phyloP scores from a whole-genome alignment of 1,284 basidiomycete genomes.

The Marasmius sp. region DNA sequence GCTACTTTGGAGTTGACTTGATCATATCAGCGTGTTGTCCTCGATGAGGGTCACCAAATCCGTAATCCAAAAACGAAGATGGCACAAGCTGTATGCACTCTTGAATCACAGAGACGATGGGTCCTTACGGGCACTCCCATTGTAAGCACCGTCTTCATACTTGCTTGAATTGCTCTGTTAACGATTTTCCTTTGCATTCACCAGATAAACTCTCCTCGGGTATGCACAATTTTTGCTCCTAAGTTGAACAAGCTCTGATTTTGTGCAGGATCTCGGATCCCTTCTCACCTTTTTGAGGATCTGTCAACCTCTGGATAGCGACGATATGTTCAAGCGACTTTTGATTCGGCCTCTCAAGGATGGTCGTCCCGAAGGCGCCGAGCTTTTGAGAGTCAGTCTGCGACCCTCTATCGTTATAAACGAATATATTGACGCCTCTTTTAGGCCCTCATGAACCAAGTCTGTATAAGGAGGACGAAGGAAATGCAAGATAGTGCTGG shows the following conservation, averaged over 20 bases:
- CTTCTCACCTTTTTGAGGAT: conserved; percentile 80
- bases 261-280: conserved; percentile 75
- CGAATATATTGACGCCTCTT: conserved; percentile 1
- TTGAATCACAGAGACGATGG: conserved; percentile 80
- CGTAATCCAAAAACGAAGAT: conserved; percentile 86
- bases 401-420: not conserved
- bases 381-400: conserved; percentile 63
- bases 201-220: conserved; percentile 80
- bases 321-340: conserved; percentile 78
- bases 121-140: conserved; percentile 86
- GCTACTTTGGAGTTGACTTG: not conserved
- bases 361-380: conserved; percentile 63
- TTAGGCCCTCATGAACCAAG: conserved; percentile 80
- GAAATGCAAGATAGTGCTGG: conserved; percentile 87
- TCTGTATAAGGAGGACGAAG: conserved; percentile 85
- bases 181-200: not conserved
- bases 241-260: not conserved
- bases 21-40: conserved; percentile 61
- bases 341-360: conserved; percentile 72
- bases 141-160: conserved; percentile 39
- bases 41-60: conserved; percentile 88
- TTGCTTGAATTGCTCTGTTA: too few species aligned
- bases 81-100: conserved; percentile 66
- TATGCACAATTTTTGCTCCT: conserved; percentile 21
- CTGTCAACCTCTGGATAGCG: conserved; percentile 79